These are phyloP conservation scores for Leishmania mexicana DNA, from an alignment of 208 protist species.

Conservation along the genomic window DNA sequence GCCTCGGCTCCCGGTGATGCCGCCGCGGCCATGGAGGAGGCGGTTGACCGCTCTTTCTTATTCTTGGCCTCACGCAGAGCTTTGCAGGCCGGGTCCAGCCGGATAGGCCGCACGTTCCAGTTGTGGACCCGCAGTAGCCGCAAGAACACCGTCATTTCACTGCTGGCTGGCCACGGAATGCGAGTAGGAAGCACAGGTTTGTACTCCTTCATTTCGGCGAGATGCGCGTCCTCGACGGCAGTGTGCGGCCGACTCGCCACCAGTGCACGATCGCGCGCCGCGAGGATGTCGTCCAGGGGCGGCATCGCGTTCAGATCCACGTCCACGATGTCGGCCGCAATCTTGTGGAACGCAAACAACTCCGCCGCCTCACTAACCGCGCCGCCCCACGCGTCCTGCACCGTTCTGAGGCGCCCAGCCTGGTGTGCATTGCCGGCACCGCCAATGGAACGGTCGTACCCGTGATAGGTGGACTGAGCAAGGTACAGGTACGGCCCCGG, in stretches of 20 bases:
- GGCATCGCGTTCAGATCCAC: conserved; percentile 66
- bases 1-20: background rate
- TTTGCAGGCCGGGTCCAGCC: conserved; percentile 37
- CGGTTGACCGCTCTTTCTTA: conserved; percentile 14
- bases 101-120: conserved; percentile 54
- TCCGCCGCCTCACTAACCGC: conserved; percentile 40
- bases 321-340: conserved; percentile 65
- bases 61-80: conserved; percentile 43
- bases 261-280: conserved; percentile 43
- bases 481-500: conserved; percentile 76
- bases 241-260: conserved; percentile 43
- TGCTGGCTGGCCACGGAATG: conserved; percentile 25
- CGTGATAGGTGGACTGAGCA: conserved; percentile 64
- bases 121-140: conserved; percentile 81
- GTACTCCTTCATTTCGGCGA: conserved; percentile 64
- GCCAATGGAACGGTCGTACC: conserved; percentile 59
- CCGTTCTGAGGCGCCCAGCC: conserved; percentile 20
- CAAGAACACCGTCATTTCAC: conserved; percentile 82
- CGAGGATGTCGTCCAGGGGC: conserved; percentile 58
- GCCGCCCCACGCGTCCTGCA: conserved; percentile 58
- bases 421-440: background rate
- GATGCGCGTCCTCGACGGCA: conserved; percentile 54
- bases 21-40: background rate
- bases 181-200: conserved; percentile 32
- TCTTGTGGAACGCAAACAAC: conserved; percentile 40